Evolutionary conservation across 306 rosid genomes (phyloP).

Genomic region (Cicer cuneatum): DNA sequence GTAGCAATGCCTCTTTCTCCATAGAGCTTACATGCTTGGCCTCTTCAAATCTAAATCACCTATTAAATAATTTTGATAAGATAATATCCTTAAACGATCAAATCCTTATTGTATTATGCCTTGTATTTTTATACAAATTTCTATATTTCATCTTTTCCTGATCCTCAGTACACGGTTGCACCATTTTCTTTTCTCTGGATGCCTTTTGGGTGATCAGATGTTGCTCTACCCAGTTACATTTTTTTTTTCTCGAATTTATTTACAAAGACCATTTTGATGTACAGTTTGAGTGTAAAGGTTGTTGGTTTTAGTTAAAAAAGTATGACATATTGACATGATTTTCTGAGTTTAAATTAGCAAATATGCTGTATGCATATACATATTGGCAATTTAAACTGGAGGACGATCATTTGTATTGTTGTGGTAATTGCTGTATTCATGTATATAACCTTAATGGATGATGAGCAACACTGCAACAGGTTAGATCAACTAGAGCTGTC

Average conservation of each 20-base stretch:
- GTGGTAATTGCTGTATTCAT: neutral
- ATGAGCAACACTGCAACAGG: neutral
- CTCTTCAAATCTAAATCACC: constrained; percentile 42
- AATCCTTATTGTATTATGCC: constrained; percentile 53
- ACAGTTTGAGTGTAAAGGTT: constrained; percentile 42
- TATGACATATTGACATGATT: constrained; percentile 6
- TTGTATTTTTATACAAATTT: constrained; percentile 57
- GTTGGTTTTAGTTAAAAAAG: constrained; percentile 32
- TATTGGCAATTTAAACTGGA: neutral
- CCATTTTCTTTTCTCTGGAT: constrained; percentile 36
- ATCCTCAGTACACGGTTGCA: constrained; percentile 37
- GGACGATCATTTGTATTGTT: neutral
- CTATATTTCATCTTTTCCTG: constrained; percentile 45
- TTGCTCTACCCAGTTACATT: constrained; percentile 25
- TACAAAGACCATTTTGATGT: constrained; percentile 41
- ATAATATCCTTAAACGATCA: constrained; percentile 65
- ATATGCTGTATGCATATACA: constrained; percentile 7
- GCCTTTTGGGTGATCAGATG: constrained; percentile 43
- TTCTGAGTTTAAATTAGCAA: constrained; percentile 28
- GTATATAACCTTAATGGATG: neutral
- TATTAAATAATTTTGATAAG: constrained; percentile 35
- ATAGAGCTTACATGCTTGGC: constrained; percentile 60
- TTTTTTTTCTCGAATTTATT: constrained; percentile 25
- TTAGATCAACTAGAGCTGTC: too few relatives aligned
- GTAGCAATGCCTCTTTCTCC: constrained; percentile 55